A percentile compares a stretch with the other conserved stretches of the same genome.
Evolutionary conservation across 495 filamentous ascomycete species (phyloP).

Genomic region (Podospora australis): DNA sequence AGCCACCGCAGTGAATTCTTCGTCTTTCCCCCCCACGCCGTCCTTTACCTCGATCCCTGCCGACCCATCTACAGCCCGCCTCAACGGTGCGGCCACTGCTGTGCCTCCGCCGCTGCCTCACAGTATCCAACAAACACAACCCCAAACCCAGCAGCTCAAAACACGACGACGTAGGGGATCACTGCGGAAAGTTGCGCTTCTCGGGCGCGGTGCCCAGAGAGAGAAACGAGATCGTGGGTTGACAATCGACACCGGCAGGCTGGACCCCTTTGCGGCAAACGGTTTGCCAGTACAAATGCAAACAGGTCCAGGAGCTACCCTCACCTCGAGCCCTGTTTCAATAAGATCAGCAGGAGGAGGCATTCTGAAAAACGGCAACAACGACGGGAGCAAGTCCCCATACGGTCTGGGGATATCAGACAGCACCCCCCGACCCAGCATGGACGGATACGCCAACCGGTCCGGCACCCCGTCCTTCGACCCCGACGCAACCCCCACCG

Average conservation of each 20-base stretch:
- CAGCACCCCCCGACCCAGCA: conserved; percentile 39
- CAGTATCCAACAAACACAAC: conserved; percentile 45
- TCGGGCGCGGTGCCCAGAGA: conserved; percentile 60
- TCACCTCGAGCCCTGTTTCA: conserved; percentile 1
- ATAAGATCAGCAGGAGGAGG: background rate
- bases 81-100: conserved; percentile 28
- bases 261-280: conserved; percentile 7
- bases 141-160: conserved; percentile 50
- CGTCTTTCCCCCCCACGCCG: conserved; percentile 20
- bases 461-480: conserved; percentile 10
- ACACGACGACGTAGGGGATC: conserved; percentile 72
- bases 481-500: conserved; percentile 24
- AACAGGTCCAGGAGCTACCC: conserved; percentile 11
- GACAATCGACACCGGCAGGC: conserved; percentile 38
- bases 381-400: too few relatives aligned
- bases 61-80: conserved; percentile 5
- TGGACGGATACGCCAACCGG: conserved; percentile 33
- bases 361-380: too few relatives aligned
- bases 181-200: conserved; percentile 69
- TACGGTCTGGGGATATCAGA: conserved; percentile 47
- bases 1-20: conserved; percentile 1
- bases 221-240: conserved; percentile 48
- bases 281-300: background rate
- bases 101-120: conserved; percentile 33
- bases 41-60: conserved; percentile 23